Base-by-base conservation (phyloP, 2,329 filamentous ascomycete species). In the Xylaria sp. region DNA sequence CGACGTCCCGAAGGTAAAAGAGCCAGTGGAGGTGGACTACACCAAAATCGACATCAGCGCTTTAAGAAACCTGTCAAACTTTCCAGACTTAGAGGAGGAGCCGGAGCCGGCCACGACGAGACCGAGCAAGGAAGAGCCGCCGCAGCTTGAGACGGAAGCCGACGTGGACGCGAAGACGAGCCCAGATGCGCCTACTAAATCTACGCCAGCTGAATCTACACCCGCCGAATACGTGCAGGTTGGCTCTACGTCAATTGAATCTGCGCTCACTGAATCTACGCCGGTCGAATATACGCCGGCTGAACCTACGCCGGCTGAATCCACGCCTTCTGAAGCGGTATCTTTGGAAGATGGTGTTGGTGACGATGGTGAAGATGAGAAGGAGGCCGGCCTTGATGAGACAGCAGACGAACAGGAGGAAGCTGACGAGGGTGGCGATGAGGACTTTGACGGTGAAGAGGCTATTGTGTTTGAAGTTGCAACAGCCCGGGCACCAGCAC, bases 381-480 rank as follows among this genome's bases (percentile, higher is more conserved):
- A 72, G 20, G 61, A 65, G 2, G 59, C 65, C 9, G 65, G 72
- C 29, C 29, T 34, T 20, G 69, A 71, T 39, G 61, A 70, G 46
- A 62, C 70, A 34, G 64, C 70, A 19, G 76, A 79, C 17, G 76
- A 77, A n/a, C n/a, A n/a, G 4, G 78, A 82, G 8, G 76, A 77
- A 13, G 77, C 79, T 6, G 76, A 78, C 6, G 74, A 76, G 2
- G 74, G 76, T 4, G 78, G 81, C 1, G 78, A 80, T 1, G 83
- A 72, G 20, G 70, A 73, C 13, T 69, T 72, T n/a, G 74, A 77
- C 5, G 74, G 76, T 21, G 79, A 90, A 60, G 86, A 89, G 64
- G 81, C 87, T 1, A 77, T 91, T 29, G 81, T 92, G 24, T 89
- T 86, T 55, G 86, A 90, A 64, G 82, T 90, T 48, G 84, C 77